Evolutionary conservation across 139 green algal genomes (phyloP), one percentile per base, ranked within the genome.

Genomic region (Picochlorum sp.): DNA sequence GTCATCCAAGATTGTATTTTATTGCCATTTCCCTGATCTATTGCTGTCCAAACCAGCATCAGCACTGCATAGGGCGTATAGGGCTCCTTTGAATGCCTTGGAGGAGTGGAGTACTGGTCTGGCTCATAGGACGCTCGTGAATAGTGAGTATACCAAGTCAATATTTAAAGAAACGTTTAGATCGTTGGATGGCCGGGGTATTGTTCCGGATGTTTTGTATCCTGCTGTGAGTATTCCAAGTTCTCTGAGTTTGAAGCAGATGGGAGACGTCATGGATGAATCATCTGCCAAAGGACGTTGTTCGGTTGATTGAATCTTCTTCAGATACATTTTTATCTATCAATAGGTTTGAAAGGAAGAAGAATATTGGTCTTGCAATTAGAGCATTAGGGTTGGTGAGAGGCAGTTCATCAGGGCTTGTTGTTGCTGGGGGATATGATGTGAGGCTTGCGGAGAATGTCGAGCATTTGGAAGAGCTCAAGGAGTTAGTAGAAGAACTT

Each of bases 261-360:
- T 82, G 1, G 41, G 38, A n/a, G 4, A 57, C 32, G 0, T 24
- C 38, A 2, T 90, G 80, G 84, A 41, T 32, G 30, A n/a, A 38
- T 0, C 68, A 73, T 44, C 64, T 90, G 52, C 63, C 68, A 4
- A 13, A 63, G 2, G 78, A 83, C 0, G 55, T 88, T 41, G 71
- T 70, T 0, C 15, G 24, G 1, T 86, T 85, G 52, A 65, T 87
- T 15, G 41, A 50, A 13, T 41, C 34, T 24, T 62, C 34, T 15
- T 71, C 69, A 5, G 73, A 75, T 4, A 71, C 84, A 1, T 92
- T 98, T 65, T 76, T 98, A 50, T 98, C 92, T 52, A 92, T 98
- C 67, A 98, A 98, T 75, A 80, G 92, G 14, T 98, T 97, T 75
- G 92, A 98, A 82, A 79, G 91, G 34, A 98, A 98, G 68, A 98